Evolutionary conservation across 345 rosid genomes (phyloP).

Genomic region (Turritis glabra): DNA sequence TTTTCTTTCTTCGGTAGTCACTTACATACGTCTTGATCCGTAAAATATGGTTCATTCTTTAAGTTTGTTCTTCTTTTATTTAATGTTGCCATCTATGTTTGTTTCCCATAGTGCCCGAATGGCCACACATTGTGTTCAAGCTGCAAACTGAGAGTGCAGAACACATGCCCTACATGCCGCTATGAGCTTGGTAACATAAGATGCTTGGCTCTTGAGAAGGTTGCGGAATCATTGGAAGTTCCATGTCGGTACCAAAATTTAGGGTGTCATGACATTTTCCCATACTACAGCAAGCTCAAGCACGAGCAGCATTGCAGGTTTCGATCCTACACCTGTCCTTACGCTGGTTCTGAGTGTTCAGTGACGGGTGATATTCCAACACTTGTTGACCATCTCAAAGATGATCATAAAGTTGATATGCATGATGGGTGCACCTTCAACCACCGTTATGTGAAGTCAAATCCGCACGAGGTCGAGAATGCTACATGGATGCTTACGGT

Average conservation of each 20-base stretch:
- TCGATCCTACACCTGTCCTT: slow-evolving; percentile 80
- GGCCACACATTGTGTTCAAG: slow-evolving; percentile 83
- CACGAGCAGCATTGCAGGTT: slow-evolving; percentile 75
- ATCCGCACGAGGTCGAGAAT: slow-evolving; percentile 86
- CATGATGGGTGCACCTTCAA: slow-evolving; percentile 84
- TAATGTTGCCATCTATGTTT: not conserved
- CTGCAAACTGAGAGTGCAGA: slow-evolving; percentile 74
- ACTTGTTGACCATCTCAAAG: slow-evolving; percentile 73
- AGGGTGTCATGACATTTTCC: slow-evolving; percentile 79
- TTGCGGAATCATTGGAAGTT: slow-evolving; percentile 78
- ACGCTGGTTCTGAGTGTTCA: slow-evolving; percentile 87
- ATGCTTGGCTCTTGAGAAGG: slow-evolving; percentile 86
- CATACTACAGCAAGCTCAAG: slow-evolving; percentile 77
- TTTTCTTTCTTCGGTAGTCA: not conserved
- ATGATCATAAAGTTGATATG: slow-evolving; percentile 94
- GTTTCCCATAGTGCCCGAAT: slow-evolving; percentile 63
- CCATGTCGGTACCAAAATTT: slow-evolving; percentile 70
- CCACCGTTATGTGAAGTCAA: slow-evolving; percentile 85
- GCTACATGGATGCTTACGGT: slow-evolving; percentile 99
- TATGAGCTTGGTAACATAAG: slow-evolving; percentile 87
- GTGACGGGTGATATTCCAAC: slow-evolving; percentile 71
- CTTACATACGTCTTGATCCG: not conserved
- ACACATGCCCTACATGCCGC: slow-evolving; percentile 83
- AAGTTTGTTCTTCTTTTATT: not conserved
- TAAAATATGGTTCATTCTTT: not conserved